Conservation (phyloP, 2,329 filamentous ascomycete genomes). For the Aspergillus japonicus region DNA sequence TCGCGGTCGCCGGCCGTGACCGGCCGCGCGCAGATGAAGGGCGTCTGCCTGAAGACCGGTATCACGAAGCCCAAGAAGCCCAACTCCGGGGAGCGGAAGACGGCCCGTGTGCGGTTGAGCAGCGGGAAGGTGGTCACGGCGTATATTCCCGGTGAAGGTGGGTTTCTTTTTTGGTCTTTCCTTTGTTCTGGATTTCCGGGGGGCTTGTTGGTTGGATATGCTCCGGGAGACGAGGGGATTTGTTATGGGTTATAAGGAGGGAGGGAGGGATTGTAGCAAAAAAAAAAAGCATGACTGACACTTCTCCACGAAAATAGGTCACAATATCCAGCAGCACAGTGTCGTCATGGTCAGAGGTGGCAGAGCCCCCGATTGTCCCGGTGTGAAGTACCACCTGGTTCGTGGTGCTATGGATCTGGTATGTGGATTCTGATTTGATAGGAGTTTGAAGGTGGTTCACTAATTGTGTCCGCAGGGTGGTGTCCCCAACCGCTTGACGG, state of each 20-base stretch:
- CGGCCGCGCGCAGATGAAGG: conserved; percentile 80
- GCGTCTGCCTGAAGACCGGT: conserved; percentile 91
- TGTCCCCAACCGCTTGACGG: conserved; percentile 78
- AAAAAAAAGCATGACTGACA: conserved; percentile 8
- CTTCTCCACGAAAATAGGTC: conserved; percentile 52
- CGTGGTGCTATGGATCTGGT: conserved; percentile 91
- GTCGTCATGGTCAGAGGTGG: conserved; percentile 95
- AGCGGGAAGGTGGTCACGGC: conserved; percentile 84
- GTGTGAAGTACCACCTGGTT: conserved; percentile 93
- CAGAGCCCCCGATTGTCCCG: conserved; percentile 92
- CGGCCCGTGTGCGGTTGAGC: conserved; percentile 83
- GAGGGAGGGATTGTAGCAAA: neutral
- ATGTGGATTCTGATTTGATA: conserved; percentile 41
- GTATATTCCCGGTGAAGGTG: conserved; percentile 92
- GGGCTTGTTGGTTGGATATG: neutral
- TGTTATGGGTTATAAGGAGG: too few species aligned
- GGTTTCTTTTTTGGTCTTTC: conserved; percentile 19
- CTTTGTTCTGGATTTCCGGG: neutral
- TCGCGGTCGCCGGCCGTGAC: conserved; percentile 81
- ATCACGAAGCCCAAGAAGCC: conserved; percentile 97
- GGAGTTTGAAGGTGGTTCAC: conserved; percentile 10
- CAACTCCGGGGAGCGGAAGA: conserved; percentile 96
- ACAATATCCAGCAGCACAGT: conserved; percentile 98
- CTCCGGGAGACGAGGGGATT: neutral
- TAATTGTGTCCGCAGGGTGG: conserved; percentile 65